Conservation (phyloP, 1,284 basidiomycete species). For the Rhodotorula mucilaginosa region DNA sequence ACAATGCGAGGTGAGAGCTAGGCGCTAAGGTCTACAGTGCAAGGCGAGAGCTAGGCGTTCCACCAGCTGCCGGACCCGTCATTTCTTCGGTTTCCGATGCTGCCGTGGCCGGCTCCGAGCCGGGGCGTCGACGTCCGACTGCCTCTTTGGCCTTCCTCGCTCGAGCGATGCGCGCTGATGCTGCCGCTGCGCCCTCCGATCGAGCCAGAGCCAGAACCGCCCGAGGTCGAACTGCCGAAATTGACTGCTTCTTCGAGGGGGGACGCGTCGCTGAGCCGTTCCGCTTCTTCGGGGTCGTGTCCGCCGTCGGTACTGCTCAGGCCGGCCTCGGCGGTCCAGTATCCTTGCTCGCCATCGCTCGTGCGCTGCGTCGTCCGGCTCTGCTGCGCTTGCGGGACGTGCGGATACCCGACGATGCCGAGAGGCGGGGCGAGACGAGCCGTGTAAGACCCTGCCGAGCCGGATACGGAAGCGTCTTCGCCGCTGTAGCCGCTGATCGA, state of each 20-base stretch:
- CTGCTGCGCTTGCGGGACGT: constrained; percentile 5
- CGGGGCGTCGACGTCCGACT: constrained; percentile 23
- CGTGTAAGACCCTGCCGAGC: constrained; percentile 1
- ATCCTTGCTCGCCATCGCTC: constrained; percentile 23
- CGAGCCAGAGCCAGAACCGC: constrained; percentile 9
- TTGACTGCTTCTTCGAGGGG: constrained; percentile 22
- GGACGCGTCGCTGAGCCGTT: constrained; percentile 20
- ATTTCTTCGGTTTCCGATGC: constrained; percentile 7
- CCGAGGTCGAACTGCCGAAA: constrained; percentile 21
- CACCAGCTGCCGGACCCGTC: constrained; percentile 36
- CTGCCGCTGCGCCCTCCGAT: constrained; percentile 8
- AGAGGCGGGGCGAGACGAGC: constrained; percentile 13
- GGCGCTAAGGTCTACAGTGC: not conserved
- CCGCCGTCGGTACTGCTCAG: constrained; percentile 17
- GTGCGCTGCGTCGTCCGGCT: constrained; percentile 16
- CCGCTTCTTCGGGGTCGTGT: constrained; percentile 7
- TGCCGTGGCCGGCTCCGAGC: constrained; percentile 29
- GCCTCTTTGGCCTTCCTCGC: constrained; percentile 5
- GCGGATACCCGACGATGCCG: constrained; percentile 10
- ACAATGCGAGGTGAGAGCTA: not conserved
- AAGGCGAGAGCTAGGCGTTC: constrained; percentile 11
- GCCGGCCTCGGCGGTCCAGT: constrained; percentile 26
- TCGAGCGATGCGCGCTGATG: not conserved
- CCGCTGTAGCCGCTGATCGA: constrained; percentile 18
- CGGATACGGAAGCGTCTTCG: constrained; percentile 1